Base-by-base conservation (phyloP, 257 asterid genomes). In the Penstemon davidsonii region DNA sequence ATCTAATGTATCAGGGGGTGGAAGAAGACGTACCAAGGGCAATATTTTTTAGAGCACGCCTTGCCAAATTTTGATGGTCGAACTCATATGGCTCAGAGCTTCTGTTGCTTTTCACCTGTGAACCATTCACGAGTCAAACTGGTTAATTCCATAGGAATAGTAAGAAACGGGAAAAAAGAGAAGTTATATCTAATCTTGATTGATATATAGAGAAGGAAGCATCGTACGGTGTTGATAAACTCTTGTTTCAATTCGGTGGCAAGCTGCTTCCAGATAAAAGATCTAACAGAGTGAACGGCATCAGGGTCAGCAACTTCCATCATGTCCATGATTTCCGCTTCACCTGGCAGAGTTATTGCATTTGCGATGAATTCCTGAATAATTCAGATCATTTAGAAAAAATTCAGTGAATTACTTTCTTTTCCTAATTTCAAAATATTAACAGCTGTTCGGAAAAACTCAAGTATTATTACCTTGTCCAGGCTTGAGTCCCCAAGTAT, bases 261-360 rank as follows among this genome's bases (percentile, higher is more conserved):
- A 74, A 89, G 82, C 79, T 85, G 89, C 84, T 85, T 84, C 70
- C 86, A 79, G 72, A 89, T 77, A 75, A 85, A 89, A 50, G 73
- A 71, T 59, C 95, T 79, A 60, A 87, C 96, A 3, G 92, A 87
- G 71, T 87, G 88, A 80, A 89, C 95, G 45, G 96, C 96, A 78
- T 89, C 96, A 4, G 96, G 96, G 73, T 89, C 96, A 39, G 96
- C 96, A 70, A 85, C 84, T 73, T 82, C 84, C 95, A 89, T 77
- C 86, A 87, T 66, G 84, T 89, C 96, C 96, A 87, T 87, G 72
- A 89, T 85, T 78, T 89, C 96, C 40, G 92, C 93, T 61, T 60
- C 82, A 65, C 96, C 93, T 7, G 96, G 96, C 60, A 89, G 71
- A 70, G 90, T 87, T 56, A 89, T 59, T 60, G 96, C 95, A 85